A percentile compares a stretch with the other conserved stretches of the same genome.
Evolutionary conservation across 805 yeast genomes (phyloP).

Genomic region (Spathaspora passalidarum): DNA sequence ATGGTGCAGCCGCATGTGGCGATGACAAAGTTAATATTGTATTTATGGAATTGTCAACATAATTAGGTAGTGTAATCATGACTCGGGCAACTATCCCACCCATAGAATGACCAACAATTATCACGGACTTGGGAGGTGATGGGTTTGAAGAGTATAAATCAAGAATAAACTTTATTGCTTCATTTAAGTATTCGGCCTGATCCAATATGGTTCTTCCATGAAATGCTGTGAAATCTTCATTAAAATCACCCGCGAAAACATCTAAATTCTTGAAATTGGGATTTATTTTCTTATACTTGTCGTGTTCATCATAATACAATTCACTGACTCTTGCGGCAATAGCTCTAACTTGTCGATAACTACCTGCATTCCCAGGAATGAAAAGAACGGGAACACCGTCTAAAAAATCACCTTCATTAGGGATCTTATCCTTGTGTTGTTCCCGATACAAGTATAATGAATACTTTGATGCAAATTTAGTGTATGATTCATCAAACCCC

Average conservation of each 20-base stretch:
- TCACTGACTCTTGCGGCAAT: slow-evolving; percentile 81
- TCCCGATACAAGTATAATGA: slow-evolving; percentile 85
- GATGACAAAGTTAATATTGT: slow-evolving; percentile 84
- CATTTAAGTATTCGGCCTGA: slow-evolving; percentile 90
- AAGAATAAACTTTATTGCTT: slow-evolving; percentile 76
- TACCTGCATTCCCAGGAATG: slow-evolving; percentile 98
- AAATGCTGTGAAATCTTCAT: slow-evolving; percentile 93
- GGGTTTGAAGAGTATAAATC: slow-evolving; percentile 52
- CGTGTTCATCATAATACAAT: slow-evolving; percentile 39
- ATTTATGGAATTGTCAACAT: slow-evolving; percentile 66
- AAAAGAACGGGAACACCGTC: slow-evolving; percentile 86
- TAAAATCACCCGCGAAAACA: slow-evolving; percentile 89
- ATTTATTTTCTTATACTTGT: slow-evolving; percentile 22
- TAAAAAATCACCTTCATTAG: slow-evolving; percentile 36
- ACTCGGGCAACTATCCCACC: slow-evolving; percentile 94
- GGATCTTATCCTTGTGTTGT: slow-evolving; percentile 59
- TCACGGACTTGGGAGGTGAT: slow-evolving; percentile 62
- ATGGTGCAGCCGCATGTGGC: slow-evolving; percentile 91
- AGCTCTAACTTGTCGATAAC: slow-evolving; percentile 84
- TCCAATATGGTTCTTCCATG: slow-evolving; percentile 92
- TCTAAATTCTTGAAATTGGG: slow-evolving; percentile 54
- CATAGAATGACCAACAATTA: slow-evolving; percentile 91
- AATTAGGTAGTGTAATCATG: slow-evolving; percentile 77
- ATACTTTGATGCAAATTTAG: slow-evolving; percentile 75
- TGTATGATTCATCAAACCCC: slow-evolving; percentile 69